Base-by-base conservation (phyloP, 2,329 filamentous ascomycete genomes). In the Bipolaris zeicola region DNA sequence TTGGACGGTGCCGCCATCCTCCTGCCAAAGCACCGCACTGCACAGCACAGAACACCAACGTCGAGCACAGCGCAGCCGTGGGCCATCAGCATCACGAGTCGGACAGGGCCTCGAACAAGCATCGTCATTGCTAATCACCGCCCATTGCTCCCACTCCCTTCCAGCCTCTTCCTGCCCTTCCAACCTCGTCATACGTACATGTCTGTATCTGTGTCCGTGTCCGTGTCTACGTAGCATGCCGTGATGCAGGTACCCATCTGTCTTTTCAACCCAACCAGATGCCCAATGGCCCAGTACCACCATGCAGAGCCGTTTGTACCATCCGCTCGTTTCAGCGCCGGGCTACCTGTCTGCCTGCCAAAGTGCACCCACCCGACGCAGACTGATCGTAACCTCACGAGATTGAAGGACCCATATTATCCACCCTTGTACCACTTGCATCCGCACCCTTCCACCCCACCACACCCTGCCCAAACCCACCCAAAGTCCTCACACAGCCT, bases 171-270 rank as follows among this genome's bases (percentile, higher is more conserved):
- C 46, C 46, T 33, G 51, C 24, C 38, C 31, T 26, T 39, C 46
- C 39, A 52, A 49, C 46, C 33, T 45, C 41, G 24, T 24, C 39
- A 24, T 22, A 13, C 37, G 2, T 8, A 14, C 47, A 47, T 42
- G 39, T 36, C 43, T 51, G 57, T 43, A 5, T n/a, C 14, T 24
- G 13, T 8, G 6, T 7, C 34, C 3, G 34, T 37, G 34, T 48
- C 43, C 28, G 41, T 42, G 46, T 39, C 38, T 1, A 20, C 20
- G 20, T 31, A 24, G 37, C 49, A 54, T 52, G 33, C 33, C 46
- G 51, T 54, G 18, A 60, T 58, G 64, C 65, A 68, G 62, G 64
- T 64, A 68, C 64, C 51, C 59, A 54, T 49, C 57, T 60, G 49
- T 36, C 22, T 57, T 48, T 31, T 41, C 57, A 55, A 48, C 55